These are phyloP conservation scores for Camelina hispida DNA, from an alignment of 345 rosid species.

Conservation along the genomic window DNA sequence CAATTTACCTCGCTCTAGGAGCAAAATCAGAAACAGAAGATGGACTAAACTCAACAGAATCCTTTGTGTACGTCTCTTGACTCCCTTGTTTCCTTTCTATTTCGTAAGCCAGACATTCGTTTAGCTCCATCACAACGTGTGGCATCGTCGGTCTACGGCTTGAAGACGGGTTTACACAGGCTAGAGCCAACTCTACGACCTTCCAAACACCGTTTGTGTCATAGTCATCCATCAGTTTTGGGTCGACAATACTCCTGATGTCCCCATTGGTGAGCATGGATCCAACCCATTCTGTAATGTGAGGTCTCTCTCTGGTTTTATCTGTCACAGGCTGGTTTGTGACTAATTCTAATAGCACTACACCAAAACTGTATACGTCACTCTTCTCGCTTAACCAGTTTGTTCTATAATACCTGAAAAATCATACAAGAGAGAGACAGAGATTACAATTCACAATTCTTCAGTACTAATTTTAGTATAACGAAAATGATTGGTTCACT, in stretches of 20 bases:
- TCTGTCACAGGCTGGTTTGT: constrained; percentile 44
- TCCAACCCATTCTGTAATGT: constrained; percentile 49
- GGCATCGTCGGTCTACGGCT: constrained; percentile 50
- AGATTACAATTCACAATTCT: background rate
- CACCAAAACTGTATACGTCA: constrained; percentile 57
- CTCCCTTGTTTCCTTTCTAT: constrained; percentile 42
- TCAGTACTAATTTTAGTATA: background rate
- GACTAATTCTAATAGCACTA: constrained; percentile 50
- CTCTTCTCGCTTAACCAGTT: constrained; percentile 47
- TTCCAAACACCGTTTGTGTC: constrained; percentile 51
- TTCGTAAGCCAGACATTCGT: constrained; percentile 46
- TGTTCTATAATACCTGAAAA: constrained; percentile 38
- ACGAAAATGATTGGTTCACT: constrained; percentile 20
- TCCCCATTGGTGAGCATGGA: constrained; percentile 48
- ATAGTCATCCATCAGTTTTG: constrained; percentile 44
- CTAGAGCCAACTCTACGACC: constrained; percentile 50
- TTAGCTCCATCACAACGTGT: constrained; percentile 45
- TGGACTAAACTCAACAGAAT: constrained; percentile 2
- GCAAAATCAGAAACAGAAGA: constrained; percentile 18
- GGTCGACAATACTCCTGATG: constrained; percentile 49
- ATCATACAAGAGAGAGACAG: background rate
- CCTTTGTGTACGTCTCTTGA: constrained; percentile 10
- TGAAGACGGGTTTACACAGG: constrained; percentile 42
- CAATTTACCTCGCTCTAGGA: constrained; percentile 24
- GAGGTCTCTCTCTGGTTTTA: constrained; percentile 9